A percentile compares a stretch with the other conserved stretches of the same genome.
Conservation (phyloP, 2,329 filamentous ascomycete genomes). For the Grosmannia serpens region DNA sequence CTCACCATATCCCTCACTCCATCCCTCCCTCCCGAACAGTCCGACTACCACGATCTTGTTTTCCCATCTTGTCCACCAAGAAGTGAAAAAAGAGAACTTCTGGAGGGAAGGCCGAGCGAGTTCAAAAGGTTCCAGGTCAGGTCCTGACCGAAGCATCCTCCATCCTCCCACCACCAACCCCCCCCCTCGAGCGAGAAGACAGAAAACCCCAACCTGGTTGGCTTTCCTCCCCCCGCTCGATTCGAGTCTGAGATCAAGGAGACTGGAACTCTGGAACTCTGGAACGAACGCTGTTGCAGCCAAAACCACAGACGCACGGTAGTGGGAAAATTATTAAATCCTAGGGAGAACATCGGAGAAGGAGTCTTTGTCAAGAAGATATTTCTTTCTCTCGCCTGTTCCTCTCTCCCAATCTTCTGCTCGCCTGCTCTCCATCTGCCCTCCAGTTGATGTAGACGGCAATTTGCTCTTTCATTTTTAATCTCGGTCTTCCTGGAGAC, state of each 20-base stretch:
- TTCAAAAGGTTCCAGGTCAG: background rate
- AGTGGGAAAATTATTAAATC: background rate
- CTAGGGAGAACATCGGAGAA: background rate
- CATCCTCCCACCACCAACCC: background rate
- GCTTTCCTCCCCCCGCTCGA: background rate
- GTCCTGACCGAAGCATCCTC: background rate
- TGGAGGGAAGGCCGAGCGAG: background rate
- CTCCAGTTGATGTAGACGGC: background rate
- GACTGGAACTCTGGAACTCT: background rate
- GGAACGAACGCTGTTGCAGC: background rate
- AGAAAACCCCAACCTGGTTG: background rate
- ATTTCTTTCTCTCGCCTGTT: background rate
- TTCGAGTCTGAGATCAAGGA: background rate
- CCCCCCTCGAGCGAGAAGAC: background rate
- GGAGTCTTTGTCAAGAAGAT: background rate
- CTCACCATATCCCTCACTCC: background rate
- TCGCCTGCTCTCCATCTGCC: background rate
- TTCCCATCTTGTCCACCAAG: background rate
- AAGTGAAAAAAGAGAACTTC: background rate
- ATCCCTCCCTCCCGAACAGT: constrained; percentile 2
- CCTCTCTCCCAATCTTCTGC: background rate
- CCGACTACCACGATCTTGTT: background rate
- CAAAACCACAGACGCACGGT: background rate
- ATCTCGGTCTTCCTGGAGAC: background rate
- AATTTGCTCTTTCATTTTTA: background rate